Conservation (phyloP, 1,284 basidiomycete species). For the Golubevia pallescens region DNA sequence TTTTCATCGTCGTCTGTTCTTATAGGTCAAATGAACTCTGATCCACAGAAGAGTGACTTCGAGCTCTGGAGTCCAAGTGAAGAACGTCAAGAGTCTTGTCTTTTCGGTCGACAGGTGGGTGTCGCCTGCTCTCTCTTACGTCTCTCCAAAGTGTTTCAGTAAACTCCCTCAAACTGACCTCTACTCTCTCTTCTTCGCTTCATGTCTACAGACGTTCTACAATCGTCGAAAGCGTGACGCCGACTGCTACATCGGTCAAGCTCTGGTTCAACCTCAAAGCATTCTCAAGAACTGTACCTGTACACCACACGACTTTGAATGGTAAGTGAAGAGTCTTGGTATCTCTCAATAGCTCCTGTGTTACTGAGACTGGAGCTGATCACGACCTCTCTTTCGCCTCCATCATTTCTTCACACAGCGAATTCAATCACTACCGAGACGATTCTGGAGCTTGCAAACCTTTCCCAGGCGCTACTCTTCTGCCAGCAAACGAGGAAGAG, state of each 20-base stretch:
- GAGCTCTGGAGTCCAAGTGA: conserved; percentile 61
- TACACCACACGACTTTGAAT: conserved; percentile 58
- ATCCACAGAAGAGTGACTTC: conserved; percentile 51
- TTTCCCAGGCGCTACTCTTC: conserved; percentile 31
- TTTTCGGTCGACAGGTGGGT: conserved; percentile 47
- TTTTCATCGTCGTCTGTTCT: neutral
- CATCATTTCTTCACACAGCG: conserved; percentile 13
- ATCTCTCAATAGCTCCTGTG: no score
- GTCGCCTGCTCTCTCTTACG: no score
- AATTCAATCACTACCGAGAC: conserved; percentile 59
- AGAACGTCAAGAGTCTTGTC: conserved; percentile 48
- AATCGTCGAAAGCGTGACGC: conserved; percentile 53
- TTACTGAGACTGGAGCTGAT: no score
- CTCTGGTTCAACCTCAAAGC: conserved; percentile 39
- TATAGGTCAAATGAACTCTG: conserved; percentile 15
- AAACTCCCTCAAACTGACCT: neutral
- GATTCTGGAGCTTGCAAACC: conserved; percentile 35
- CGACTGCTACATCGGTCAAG: conserved; percentile 52
- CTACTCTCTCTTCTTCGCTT: neutral
- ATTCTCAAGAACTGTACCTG: conserved; percentile 44
- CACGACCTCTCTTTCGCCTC: neutral
- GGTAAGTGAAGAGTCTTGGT: conserved; percentile 16
- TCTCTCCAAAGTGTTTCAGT: neutral
- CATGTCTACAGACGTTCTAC: conserved; percentile 31
- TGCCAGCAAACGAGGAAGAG: conserved; percentile 23